Evolutionary conservation across 768 basidiomycete species (phyloP).

Genomic region (Lentinula lateritia): DNA sequence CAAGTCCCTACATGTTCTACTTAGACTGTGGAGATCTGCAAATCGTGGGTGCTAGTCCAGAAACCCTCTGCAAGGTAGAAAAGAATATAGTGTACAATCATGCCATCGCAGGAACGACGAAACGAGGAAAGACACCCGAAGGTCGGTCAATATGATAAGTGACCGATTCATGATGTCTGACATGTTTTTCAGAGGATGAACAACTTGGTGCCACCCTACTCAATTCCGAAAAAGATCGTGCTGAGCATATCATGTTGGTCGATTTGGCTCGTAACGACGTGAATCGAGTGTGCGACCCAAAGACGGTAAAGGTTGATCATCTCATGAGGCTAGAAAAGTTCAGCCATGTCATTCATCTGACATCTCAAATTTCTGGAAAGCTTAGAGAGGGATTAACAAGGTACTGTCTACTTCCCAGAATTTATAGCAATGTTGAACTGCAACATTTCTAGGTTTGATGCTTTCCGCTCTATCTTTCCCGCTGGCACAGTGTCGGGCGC

Average conservation of each 20-base stretch:
- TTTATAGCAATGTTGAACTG: conserved; percentile 5
- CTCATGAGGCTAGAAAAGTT: conserved; percentile 94
- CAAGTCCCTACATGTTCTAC: conserved; percentile 99
- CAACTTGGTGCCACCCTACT: conserved; percentile 67
- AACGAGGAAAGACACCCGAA: conserved; percentile 78
- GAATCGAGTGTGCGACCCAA: conserved; percentile 92
- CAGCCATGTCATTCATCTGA: conserved; percentile 96
- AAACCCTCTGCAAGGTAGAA: conserved; percentile 95
- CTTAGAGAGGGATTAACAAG: conserved; percentile 80
- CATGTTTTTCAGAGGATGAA: conserved; percentile 70
- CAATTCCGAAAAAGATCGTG: conserved; percentile 89
- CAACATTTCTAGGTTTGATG: conserved; percentile 70
- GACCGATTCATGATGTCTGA: not conserved
- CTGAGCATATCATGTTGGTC: conserved; percentile 99
- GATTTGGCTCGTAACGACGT: conserved; percentile 98
- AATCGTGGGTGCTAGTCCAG: conserved; percentile 96
- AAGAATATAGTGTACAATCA: conserved; percentile 92
- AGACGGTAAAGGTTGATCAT: conserved; percentile 93
- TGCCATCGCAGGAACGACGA: conserved; percentile 94
- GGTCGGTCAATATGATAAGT: conserved; percentile 41
- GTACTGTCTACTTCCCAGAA: conserved; percentile 30
- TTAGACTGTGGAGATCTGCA: conserved; percentile 90
- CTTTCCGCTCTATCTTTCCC: conserved; percentile 98
- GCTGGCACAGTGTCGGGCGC: conserved; percentile 98
- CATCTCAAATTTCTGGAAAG: conserved; percentile 87